Percentiles rank a stretch among this genome's conserved stretches.
phyloP scores from a whole-genome alignment of 305 asterid species.

The Fraxinus baroniana region DNA sequence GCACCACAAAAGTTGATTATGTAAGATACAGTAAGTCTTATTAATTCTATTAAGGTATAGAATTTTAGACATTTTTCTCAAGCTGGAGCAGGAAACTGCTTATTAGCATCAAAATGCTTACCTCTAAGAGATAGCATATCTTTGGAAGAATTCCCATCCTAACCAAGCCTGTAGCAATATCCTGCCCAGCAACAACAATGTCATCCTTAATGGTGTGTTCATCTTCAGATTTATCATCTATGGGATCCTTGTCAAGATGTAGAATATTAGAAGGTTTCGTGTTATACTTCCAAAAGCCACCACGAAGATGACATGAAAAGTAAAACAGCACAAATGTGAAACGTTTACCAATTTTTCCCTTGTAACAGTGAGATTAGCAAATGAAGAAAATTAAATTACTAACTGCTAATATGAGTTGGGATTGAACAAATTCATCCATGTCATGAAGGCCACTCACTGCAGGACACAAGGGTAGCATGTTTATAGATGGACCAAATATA shows the following conservation, averaged over 20 bases:
- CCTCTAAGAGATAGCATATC: slow-evolving; percentile 83
- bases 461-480: slow-evolving; percentile 26
- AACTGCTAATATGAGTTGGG: slow-evolving; percentile 93
- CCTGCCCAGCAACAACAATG: slow-evolving; percentile 83
- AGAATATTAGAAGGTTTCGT: slow-evolving; percentile 73
- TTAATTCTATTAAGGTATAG: slow-evolving; percentile 17
- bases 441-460: slow-evolving; percentile 96
- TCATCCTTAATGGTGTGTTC: slow-evolving; percentile 86
- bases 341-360: not conserved
- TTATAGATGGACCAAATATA: slow-evolving; percentile 12
- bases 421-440: slow-evolving; percentile 97
- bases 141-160: slow-evolving; percentile 91
- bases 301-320: slow-evolving; percentile 42
- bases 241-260: slow-evolving; percentile 36
- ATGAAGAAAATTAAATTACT: slow-evolving; percentile 27
- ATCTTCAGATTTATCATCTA: slow-evolving; percentile 48
- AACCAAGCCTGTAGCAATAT: slow-evolving; percentile 89
- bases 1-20: slow-evolving; percentile 28
- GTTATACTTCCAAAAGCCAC: slow-evolving; percentile 98
- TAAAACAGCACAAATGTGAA: slow-evolving; percentile 43
- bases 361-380: not conserved
- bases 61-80: not conserved
- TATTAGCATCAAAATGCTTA: slow-evolving; percentile 35
- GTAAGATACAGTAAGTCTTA: not conserved
- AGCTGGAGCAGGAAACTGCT: slow-evolving; percentile 12